These are phyloP conservation scores for Acanthochlamys bracteata DNA, from an alignment of 106 monocot genomes.

Conservation along the genomic window DNA sequence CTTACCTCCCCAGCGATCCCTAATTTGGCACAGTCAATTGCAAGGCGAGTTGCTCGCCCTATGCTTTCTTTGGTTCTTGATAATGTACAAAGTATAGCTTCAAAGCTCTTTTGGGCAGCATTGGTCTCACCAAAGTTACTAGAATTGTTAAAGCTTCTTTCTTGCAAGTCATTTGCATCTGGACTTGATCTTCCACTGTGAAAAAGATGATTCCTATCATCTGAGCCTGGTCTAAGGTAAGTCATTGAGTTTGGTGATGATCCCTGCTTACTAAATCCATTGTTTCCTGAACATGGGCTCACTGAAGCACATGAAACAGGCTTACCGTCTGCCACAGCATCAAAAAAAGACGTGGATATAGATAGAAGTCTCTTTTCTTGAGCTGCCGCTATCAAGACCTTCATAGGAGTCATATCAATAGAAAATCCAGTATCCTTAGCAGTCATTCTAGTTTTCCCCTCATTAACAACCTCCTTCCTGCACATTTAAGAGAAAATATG, in stretches of 20 bases:
- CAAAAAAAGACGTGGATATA: constrained; percentile 39
- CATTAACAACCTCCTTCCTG: constrained; percentile 30
- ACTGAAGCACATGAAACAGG: constrained; percentile 18
- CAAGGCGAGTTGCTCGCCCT: constrained; percentile 80
- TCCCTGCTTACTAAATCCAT: constrained; percentile 29
- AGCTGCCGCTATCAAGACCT: constrained; percentile 71
- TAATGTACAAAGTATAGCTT: constrained; percentile 55
- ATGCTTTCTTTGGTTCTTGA: constrained; percentile 96
- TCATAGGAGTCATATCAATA: constrained; percentile 49
- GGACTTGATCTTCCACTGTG: constrained; percentile 32
- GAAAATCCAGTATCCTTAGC: constrained; percentile 35
- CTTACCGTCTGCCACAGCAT: constrained; percentile 28
- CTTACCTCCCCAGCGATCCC: constrained; percentile 84
- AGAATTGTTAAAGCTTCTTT: constrained; percentile 23
- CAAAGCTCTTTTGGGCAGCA: constrained; percentile 65
- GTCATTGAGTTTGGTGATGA: constrained; percentile 29
- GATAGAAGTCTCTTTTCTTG: constrained; percentile 52
- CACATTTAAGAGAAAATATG: constrained; percentile 16
- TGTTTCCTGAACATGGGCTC: constrained; percentile 22
- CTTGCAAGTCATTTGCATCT: constrained; percentile 7
- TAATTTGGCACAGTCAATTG: constrained; percentile 82
- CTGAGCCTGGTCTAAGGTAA: constrained; percentile 18
- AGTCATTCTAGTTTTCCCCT: constrained; percentile 15
- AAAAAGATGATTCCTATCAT: constrained; percentile 29
- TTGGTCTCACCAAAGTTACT: constrained; percentile 32